These are phyloP conservation scores for Coelastrella sp. DNA, from an alignment of 139 green algal genomes.

Conservation along the genomic window DNA sequence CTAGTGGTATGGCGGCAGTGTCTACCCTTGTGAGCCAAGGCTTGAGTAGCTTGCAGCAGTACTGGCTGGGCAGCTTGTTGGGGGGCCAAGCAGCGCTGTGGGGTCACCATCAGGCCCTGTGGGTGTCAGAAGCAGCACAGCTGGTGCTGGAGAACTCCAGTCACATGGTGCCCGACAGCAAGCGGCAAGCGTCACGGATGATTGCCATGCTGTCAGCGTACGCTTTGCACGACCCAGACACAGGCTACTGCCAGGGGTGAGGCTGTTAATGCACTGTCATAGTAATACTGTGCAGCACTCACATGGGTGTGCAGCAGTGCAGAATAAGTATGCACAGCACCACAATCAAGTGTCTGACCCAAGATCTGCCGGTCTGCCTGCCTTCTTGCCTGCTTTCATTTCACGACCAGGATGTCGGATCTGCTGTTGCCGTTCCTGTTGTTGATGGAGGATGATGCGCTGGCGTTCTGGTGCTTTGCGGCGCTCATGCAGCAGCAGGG, in stretches of 20 bases:
- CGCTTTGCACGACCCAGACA: slow-evolving; percentile 83
- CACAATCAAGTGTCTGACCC: background rate
- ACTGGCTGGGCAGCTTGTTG: slow-evolving; percentile 42
- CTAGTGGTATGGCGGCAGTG: slow-evolving; percentile 9
- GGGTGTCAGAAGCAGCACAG: slow-evolving; percentile 51
- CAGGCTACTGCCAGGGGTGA: slow-evolving; percentile 88
- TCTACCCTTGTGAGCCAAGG: background rate
- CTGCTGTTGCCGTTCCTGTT: slow-evolving; percentile 85
- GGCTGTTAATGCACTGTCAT: background rate
- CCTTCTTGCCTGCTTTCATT: background rate
- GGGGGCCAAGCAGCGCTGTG: slow-evolving; percentile 6
- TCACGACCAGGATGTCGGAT: slow-evolving; percentile 81
- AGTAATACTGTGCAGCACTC: too few relatives aligned
- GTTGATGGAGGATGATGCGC: slow-evolving; percentile 82
- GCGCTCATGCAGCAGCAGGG: slow-evolving; percentile 76
- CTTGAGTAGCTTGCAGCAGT: slow-evolving; percentile 21
- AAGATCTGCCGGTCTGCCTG: background rate
- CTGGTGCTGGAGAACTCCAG: slow-evolving; percentile 53
- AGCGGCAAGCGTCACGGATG: slow-evolving; percentile 68
- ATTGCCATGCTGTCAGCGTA: slow-evolving; percentile 86
- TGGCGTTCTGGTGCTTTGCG: slow-evolving; percentile 91
- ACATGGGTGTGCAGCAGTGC: background rate
- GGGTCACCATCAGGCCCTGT: slow-evolving; percentile 42
- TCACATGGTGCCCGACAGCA: slow-evolving; percentile 58
- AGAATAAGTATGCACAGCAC: background rate